Conservation (phyloP, 345 rosid genomes). For the Citrus trifoliata region DNA sequence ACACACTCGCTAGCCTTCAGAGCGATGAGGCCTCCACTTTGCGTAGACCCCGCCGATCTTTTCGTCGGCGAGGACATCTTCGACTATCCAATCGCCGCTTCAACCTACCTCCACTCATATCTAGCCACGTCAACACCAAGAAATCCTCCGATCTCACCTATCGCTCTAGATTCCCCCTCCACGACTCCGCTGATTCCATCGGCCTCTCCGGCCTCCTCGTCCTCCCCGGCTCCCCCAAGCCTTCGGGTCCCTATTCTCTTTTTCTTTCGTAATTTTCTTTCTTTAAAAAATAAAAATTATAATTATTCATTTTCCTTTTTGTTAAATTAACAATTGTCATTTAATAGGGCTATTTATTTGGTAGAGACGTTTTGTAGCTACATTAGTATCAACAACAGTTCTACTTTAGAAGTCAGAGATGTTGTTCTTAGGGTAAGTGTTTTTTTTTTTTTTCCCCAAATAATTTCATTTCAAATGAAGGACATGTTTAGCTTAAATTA, state of each 20-base stretch:
- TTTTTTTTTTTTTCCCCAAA: too few species aligned
- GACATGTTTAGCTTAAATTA: too few species aligned
- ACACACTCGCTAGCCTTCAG: conserved; percentile 94
- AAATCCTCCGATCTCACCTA: conserved; percentile 58
- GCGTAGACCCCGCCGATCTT: conserved; percentile 78
- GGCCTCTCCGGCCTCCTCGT: conserved; percentile 95
- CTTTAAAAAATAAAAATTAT: not conserved
- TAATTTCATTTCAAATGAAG: too few species aligned
- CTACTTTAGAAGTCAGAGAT: too few species aligned
- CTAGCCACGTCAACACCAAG: conserved; percentile 18
- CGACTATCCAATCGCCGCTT: conserved; percentile 74
- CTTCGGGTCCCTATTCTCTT: conserved; percentile 48
- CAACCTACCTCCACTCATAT: conserved; percentile 44
- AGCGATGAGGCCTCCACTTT: conserved; percentile 93
- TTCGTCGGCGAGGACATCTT: conserved; percentile 88
- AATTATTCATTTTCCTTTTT: not conserved
- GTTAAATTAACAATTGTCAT: not conserved
- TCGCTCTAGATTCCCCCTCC: conserved; percentile 64
- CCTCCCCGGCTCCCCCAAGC: conserved; percentile 65
- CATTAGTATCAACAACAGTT: conserved; percentile 80
- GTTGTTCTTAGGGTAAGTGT: too few species aligned
- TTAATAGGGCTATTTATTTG: conserved; percentile 74
- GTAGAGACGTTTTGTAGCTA: conserved; percentile 97
- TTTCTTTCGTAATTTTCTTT: not conserved
- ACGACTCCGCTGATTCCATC: conserved; percentile 69